phyloP scores from a whole-genome alignment of 306 rosid species.

The Argentina anserina region DNA sequence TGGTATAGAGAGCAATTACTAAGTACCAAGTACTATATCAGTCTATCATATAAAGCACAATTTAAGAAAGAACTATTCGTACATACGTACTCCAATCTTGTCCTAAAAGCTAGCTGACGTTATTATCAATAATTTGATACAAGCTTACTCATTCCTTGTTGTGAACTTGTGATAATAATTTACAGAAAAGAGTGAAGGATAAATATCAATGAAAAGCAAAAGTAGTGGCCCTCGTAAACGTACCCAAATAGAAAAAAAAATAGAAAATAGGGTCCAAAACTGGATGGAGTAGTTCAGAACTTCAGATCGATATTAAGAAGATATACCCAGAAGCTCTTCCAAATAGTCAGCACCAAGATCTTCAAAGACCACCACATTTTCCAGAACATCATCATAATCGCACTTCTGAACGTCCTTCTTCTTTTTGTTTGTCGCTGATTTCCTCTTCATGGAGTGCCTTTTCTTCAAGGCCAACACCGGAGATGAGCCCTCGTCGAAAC shows the following conservation, averaged over 20 bases:
- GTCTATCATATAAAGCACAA: no score
- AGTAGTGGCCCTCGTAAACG: background rate
- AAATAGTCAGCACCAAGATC: conserved; percentile 54
- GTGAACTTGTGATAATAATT: background rate
- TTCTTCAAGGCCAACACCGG: conserved; percentile 60
- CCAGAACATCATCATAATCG: background rate
- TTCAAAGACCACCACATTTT: conserved; percentile 42
- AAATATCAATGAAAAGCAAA: background rate
- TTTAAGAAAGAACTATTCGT: background rate
- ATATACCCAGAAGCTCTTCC: conserved; percentile 45
- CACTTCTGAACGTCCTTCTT: background rate
- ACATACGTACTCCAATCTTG: background rate
- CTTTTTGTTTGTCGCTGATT: conserved; percentile 15
- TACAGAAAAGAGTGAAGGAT: background rate
- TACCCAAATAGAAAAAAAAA: background rate
- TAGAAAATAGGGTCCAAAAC: background rate
- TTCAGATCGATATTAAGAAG: conserved; percentile 6
- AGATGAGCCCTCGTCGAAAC: conserved; percentile 29
- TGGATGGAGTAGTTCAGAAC: background rate
- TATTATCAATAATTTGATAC: background rate
- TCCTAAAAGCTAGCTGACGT: background rate
- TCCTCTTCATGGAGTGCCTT: conserved; percentile 45
- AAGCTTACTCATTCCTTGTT: background rate
- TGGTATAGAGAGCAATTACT: background rate
- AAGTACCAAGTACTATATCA: no score